Base-by-base conservation (phyloP, 2,329 filamentous ascomycete genomes). In the Colletotrichum lupini region DNA sequence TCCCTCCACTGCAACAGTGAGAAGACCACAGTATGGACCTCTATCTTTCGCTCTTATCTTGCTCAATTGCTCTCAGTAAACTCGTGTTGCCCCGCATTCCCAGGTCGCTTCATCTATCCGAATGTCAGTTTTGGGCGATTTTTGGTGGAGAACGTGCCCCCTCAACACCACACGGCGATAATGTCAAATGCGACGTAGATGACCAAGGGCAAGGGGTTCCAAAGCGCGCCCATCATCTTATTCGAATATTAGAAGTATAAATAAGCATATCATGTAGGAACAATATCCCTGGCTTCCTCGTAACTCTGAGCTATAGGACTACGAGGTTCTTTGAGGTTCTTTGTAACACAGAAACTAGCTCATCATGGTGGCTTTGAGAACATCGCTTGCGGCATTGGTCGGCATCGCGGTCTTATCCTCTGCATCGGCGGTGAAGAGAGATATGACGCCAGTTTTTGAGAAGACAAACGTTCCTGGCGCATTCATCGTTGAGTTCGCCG, bases 401-500 rank as follows among this genome's bases (percentile, higher is more conserved):
- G 35, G 71, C 61, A 37, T 62, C 46, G 60, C 35, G 35, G 42
- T 22, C 4, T 12, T 66, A 16, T 19, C 46, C 2, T 69, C 22
- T 24, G 67, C 71, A 2, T 73, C 55, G 19, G 9, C 35, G 14
- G 28, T 12, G 8, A n/a, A 57, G 67, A 60, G 35, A 19, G 56
- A 53, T 11, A 14, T 49, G 8, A 46, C 35, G 4, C 71, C 71
- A 12, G 24, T 82, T 1, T 46, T 72, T 0, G 72, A 72, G 37
- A 37, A 68, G 35, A 64, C 37, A 0, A n/a, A 42, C n/a, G 76
- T 89, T n/a, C 82, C 85, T 0, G 87, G 87, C 16, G 84, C 85
- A 14, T 90, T 85, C 78, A 87, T 90, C 74, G 83, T 90, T 68
- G 87, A 90, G 73, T 86, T 89, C 53, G 83, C 88, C 42, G 84